Conservation (phyloP, 2,329 filamentous ascomycete genomes). For the Pleomassaria siparia region DNA sequence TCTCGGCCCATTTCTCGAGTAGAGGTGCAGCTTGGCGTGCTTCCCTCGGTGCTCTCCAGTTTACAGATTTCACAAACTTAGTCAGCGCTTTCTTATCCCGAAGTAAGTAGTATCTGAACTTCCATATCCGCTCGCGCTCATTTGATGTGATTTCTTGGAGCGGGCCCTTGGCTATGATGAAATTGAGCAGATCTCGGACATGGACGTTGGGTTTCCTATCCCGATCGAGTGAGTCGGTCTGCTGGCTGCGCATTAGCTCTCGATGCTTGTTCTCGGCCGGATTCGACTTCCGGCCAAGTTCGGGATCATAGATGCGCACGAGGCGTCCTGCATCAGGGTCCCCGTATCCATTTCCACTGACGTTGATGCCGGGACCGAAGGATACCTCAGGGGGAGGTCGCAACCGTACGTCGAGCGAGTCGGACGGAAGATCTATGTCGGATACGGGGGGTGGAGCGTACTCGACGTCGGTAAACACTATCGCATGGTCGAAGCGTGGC, state of each 20-base stretch:
- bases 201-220: conserved; percentile 96
- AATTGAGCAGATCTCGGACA: conserved; percentile 88
- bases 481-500: conserved; percentile 90
- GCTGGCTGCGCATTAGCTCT: conserved; percentile 84
- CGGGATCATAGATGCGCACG: conserved; percentile 88
- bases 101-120: conserved; percentile 92
- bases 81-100: conserved; percentile 84
- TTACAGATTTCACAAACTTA: conserved; percentile 97
- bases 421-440: conserved; percentile 64
- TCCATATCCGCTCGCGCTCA: conserved; percentile 96
- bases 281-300: conserved; percentile 86
- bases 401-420: conserved; percentile 63
- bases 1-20: conserved; percentile 90
- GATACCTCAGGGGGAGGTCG: conserved; percentile 87
- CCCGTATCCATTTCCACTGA: conserved; percentile 58
- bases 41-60: conserved; percentile 86
- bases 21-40: conserved; percentile 87
- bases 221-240: conserved; percentile 91
- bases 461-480: conserved; percentile 93
- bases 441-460: conserved; percentile 85
- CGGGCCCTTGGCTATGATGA: conserved; percentile 88
- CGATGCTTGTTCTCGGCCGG: conserved; percentile 95
- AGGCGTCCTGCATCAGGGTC: conserved; percentile 61
- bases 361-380: conserved; percentile 85
- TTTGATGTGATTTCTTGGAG: conserved; percentile 85